phyloP scores from a whole-genome alignment of 306 rosid species.

The Quercus wislizeni region DNA sequence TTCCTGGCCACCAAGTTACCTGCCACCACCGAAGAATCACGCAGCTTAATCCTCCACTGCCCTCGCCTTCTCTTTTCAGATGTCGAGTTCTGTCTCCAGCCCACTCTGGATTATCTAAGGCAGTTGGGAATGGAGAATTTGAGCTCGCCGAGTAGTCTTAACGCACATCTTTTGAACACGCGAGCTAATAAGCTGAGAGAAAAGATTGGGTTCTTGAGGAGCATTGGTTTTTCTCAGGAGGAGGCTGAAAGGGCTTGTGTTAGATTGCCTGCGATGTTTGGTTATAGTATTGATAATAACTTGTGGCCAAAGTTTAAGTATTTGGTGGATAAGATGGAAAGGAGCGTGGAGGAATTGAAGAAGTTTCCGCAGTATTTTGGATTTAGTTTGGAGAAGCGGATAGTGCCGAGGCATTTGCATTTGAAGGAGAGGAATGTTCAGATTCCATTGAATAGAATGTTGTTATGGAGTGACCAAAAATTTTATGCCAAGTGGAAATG shows the following conservation, averaged over 20 bases:
- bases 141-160: conserved; percentile 42
- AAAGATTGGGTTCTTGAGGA: conserved; percentile 46
- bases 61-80: conserved; percentile 63
- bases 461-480: conserved; percentile 61
- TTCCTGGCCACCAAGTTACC: conserved; percentile 49
- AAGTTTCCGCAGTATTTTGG: conserved; percentile 76
- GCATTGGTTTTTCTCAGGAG: conserved; percentile 48
- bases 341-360: conserved; percentile 64
- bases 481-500: conserved; percentile 69
- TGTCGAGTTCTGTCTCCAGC: conserved; percentile 63
- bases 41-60: conserved; percentile 60
- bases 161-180: conserved; percentile 69
- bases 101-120: conserved; percentile 54
- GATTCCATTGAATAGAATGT: conserved; percentile 67
- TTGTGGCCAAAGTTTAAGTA: conserved; percentile 60
- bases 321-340: conserved; percentile 63
- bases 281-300: conserved; percentile 64
- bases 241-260: conserved; percentile 48
- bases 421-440: conserved; percentile 50
- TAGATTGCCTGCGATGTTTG: conserved; percentile 69
- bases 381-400: conserved; percentile 65
- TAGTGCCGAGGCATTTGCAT: conserved; percentile 70
- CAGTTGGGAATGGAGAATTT: conserved; percentile 43
- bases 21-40: conserved; percentile 38
- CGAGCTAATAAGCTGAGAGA: conserved; percentile 52